Base-by-base conservation (phyloP, 345 rosid species). In the Citrus sp. region DNA sequence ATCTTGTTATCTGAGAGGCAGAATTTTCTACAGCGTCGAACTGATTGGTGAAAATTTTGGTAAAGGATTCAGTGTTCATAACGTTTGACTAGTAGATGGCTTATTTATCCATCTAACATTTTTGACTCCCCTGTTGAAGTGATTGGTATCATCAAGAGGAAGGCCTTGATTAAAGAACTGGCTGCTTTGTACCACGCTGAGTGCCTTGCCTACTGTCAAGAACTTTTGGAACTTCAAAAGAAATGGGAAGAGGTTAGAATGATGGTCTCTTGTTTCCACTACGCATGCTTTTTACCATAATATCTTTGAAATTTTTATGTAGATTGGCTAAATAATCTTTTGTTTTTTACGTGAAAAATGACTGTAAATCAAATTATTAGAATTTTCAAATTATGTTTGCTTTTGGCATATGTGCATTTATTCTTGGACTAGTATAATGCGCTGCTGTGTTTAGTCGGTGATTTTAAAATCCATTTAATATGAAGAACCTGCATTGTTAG, bases 141-240 rank as follows among this genome's bases (percentile, higher is more conserved):
- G 97, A 92, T 94, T 72, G 99, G 99, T 61, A 92, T 95, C 82
- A 96, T 94, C 74, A 94, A 92, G 77, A 92, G 99, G 85, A 96
- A 92, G 72, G 97, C 94, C 35, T 88, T 96, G 92, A 88, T 96
- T 78, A 94, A 94, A 80, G 95, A 94, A 62, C 82, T 96, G 81
- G 98, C 98, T 6, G 94, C 95, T 19, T 92, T 90, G 21, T 94
- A 92, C 79, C 98, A 94, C 42, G 86, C 89, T 0, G 93, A 96
- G 69, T 94, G 99, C 87, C 92, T 96, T 79, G 76, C 90, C 12
- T 90, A 89, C 84, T 91, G 95, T 78, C 93, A 89, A 73, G 90
- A 96, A 83, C 95, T 96, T 63, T 79, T 94, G 74, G 94, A 94
- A 61, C 93, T 94, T 9, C 98, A 96, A 78, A 90, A 86, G 75